Evolutionary conservation across 352 stramenopile species (phyloP).

Genomic region (Phytophthora macrochlamydospora): DNA sequence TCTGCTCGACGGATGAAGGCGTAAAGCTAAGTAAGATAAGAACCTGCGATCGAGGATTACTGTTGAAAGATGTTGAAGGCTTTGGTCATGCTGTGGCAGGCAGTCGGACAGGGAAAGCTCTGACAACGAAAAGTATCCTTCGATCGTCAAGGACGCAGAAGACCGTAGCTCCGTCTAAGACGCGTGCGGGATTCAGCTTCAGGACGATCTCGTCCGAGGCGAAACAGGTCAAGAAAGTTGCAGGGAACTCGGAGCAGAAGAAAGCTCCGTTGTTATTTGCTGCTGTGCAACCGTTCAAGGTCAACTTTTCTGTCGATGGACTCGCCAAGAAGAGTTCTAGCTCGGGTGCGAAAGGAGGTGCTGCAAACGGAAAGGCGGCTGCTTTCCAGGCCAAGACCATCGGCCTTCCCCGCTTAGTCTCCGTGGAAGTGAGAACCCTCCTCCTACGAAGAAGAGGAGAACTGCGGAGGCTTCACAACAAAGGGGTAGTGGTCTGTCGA

Average conservation of each 20-base stretch:
- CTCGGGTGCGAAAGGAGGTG: not conserved
- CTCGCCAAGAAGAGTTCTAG: constrained; percentile 14
- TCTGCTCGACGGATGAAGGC: constrained; percentile 3
- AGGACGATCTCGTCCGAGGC: constrained; percentile 27
- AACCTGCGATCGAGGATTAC: not conserved
- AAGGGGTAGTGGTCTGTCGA: constrained; percentile 10
- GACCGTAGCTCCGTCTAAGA: constrained; percentile 12
- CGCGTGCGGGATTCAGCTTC: constrained; percentile 24
- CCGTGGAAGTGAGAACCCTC: constrained; percentile 27
- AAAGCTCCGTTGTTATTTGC: constrained; percentile 5
- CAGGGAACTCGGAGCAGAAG: constrained; percentile 5
- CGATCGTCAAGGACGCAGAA: not conserved
- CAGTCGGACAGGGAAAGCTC: constrained; percentile 7
- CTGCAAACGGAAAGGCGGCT: constrained; percentile 6
- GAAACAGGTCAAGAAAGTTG: constrained; percentile 3
- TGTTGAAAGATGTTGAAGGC: constrained; percentile 1
- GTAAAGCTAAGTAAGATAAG: constrained; percentile 19
- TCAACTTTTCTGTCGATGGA: constrained; percentile 21
- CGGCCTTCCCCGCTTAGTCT: constrained; percentile 17
- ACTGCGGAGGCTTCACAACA: constrained; percentile 4
- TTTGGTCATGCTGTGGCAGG: constrained; percentile 2
- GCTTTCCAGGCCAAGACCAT: constrained; percentile 20
- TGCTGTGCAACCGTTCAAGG: constrained; percentile 16
- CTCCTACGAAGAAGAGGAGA: constrained; percentile 33
- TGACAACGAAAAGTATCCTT: constrained; percentile 22